Evolutionary conservation across 208 protist genomes (phyloP), one percentile per base, ranked within the genome.

Genomic region (Lotmaria passim): DNA sequence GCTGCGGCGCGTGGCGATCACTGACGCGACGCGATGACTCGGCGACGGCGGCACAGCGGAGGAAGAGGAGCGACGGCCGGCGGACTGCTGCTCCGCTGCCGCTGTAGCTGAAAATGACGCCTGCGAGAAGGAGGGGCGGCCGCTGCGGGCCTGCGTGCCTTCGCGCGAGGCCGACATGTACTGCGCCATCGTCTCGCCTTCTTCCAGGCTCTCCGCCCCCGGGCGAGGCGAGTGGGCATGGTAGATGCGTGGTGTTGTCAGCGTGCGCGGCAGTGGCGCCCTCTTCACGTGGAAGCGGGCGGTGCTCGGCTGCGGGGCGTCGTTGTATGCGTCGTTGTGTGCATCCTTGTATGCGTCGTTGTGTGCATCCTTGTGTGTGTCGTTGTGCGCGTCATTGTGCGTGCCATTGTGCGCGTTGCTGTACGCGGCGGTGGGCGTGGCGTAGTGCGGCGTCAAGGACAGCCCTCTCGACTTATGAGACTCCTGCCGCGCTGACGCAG

Each of bases 221-320:
- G 77, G 63, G 10, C 81, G 81, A 10, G 73, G 77, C 24, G 77
- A 65, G 63, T 78, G 81, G 28, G 52, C 47, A 15, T 47, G 63
- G 73, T 73, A 83, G 53, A 59, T 21, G 30, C 82, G 78, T n/a
- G 78, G 74, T 8, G 73, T 81, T 39, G 60, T 61, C 33, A 87
- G 63, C 41, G 69, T 31, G 36, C 48, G 7, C 5, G 82, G 74
- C 19, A 87, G 62, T n/a, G 56, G 17, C 17, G 53, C 6, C 33
- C 63, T 48, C 34, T 56, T 7, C 11, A 4, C 7, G 47, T 21
- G 46, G 24, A n/a, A 15, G 39, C 43, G 44, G 14, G 56, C 69
- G 33, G 39, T 48, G 43, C 55, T 65, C 28, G 10, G 23, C 50
- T 76, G 48, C 46, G 47, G 31, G 15, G 24, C 64, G 43, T 23